Conservation (phyloP, 345 rosid genomes). For the Eucalyptus erythrocorys region DNA sequence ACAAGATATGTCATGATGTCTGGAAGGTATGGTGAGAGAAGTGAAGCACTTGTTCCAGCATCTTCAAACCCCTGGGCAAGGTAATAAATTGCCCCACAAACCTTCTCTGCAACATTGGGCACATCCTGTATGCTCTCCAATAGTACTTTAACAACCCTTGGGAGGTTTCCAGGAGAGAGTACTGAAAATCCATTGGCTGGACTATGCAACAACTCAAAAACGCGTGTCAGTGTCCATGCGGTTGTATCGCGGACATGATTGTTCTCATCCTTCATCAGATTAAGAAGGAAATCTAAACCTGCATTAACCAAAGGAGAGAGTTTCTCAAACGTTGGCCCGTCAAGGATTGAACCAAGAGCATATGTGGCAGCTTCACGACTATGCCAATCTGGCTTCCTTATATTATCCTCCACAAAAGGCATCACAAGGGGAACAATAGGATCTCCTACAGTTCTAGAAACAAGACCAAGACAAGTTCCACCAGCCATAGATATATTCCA, state of each 20-base stretch:
- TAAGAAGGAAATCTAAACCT: slow-evolving; percentile 74
- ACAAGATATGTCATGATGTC: slow-evolving; percentile 53
- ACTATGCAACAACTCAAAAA: slow-evolving; percentile 83
- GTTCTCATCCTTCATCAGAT: slow-evolving; percentile 70
- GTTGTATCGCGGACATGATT: slow-evolving; percentile 94
- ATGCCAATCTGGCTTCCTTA: slow-evolving; percentile 63
- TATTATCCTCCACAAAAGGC: slow-evolving; percentile 85
- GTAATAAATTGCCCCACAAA: slow-evolving; percentile 88
- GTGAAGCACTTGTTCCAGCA: slow-evolving; percentile 50
- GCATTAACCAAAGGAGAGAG: slow-evolving; percentile 72
- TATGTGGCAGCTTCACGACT: slow-evolving; percentile 91
- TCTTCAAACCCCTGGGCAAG: slow-evolving; percentile 94
- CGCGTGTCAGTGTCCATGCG: slow-evolving; percentile 89
- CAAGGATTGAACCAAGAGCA: slow-evolving; percentile 92
- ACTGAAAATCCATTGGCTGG: slow-evolving; percentile 62
- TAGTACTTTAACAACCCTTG: slow-evolving; percentile 41
- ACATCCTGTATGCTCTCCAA: slow-evolving; percentile 71
- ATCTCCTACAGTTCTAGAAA: slow-evolving; percentile 91
- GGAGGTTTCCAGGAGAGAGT: slow-evolving; percentile 59
- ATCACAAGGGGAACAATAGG: slow-evolving; percentile 78
- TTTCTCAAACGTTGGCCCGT: slow-evolving; percentile 71
- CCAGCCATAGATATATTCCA: slow-evolving; percentile 99
- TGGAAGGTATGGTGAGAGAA: slow-evolving; percentile 58
- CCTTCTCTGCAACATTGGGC: slow-evolving; percentile 86
- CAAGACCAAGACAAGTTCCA: slow-evolving; percentile 93